phyloP scores from a whole-genome alignment of 257 asterid genomes.

The Buddleja alternifolia region DNA sequence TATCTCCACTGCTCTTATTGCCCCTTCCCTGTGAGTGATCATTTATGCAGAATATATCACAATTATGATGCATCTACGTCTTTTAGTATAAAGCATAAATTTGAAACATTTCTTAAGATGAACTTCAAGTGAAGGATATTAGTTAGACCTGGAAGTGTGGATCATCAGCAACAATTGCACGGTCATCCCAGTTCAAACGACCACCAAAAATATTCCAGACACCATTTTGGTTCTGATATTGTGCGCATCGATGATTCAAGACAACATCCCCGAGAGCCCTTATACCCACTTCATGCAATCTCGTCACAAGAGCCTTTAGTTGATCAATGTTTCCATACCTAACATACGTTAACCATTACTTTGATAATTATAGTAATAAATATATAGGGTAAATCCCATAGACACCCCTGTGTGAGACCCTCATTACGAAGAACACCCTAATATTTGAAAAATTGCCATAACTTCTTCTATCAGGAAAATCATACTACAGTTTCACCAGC shows the following conservation, averaged over 20 bases:
- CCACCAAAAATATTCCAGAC: conserved; percentile 98
- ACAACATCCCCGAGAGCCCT: conserved; percentile 92
- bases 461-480: too few species aligned
- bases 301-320: conserved; percentile 69
- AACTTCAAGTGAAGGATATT: conserved; percentile 20
- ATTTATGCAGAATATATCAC: neutral
- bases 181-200: conserved; percentile 94
- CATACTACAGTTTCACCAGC: too few species aligned
- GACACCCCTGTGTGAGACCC: too few species aligned
- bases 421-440: too few species aligned
- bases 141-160: conserved; percentile 97
- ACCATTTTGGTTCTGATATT: conserved; percentile 72
- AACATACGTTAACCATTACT: conserved; percentile 29
- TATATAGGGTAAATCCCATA: too few species aligned
- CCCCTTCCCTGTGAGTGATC: conserved; percentile 77
- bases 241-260: conserved; percentile 93
- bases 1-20: conserved; percentile 95
- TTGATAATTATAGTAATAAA: conserved; percentile 4
- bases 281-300: conserved; percentile 73
- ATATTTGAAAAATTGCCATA: too few species aligned
- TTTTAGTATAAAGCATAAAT: neutral
- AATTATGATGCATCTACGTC: too few species aligned
- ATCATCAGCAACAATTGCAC: conserved; percentile 95
- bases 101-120: neutral
- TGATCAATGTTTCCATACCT: conserved; percentile 89